Conservation (phyloP, 306 rosid genomes). For the Cyclanthera cordifolia region DNA sequence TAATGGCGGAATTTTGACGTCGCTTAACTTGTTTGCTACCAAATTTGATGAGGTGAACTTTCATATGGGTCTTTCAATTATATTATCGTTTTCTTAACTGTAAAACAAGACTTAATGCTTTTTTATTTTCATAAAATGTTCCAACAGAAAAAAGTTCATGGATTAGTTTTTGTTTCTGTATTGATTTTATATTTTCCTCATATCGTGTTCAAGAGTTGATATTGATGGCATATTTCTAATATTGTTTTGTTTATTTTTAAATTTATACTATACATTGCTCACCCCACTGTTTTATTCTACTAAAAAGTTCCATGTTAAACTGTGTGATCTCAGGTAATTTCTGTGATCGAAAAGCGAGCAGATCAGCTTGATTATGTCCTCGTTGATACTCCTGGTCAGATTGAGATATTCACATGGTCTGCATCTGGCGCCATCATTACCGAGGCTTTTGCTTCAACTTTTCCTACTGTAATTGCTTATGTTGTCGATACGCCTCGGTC, state of each 20-base stretch:
- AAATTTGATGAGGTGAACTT: slow-evolving; percentile 80
- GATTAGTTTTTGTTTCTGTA: neutral
- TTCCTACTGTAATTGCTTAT: slow-evolving; percentile 76
- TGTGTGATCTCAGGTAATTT: slow-evolving; percentile 50
- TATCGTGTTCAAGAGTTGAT: neutral
- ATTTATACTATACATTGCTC: slow-evolving; percentile 4
- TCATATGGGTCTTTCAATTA: neutral
- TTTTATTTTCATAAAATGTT: neutral
- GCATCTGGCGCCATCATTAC: slow-evolving; percentile 95
- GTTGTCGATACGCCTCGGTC: slow-evolving; percentile 87
- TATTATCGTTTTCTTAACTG: neutral
- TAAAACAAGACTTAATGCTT: neutral
- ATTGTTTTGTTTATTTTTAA: neutral
- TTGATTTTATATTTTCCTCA: neutral
- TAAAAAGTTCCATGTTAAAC: slow-evolving; percentile 9
- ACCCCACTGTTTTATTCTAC: neutral
- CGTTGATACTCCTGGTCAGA: slow-evolving; percentile 92
- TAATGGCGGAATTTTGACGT: slow-evolving; percentile 88
- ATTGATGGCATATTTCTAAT: neutral
- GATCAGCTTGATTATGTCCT: slow-evolving; percentile 88
- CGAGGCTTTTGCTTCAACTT: slow-evolving; percentile 97
- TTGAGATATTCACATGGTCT: slow-evolving; percentile 96
- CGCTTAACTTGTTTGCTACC: slow-evolving; percentile 89
- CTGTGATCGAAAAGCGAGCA: slow-evolving; percentile 70
- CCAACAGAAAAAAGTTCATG: neutral